Conservation (phyloP, 345 rosid genomes). For the Ceriops zippeliana region DNA sequence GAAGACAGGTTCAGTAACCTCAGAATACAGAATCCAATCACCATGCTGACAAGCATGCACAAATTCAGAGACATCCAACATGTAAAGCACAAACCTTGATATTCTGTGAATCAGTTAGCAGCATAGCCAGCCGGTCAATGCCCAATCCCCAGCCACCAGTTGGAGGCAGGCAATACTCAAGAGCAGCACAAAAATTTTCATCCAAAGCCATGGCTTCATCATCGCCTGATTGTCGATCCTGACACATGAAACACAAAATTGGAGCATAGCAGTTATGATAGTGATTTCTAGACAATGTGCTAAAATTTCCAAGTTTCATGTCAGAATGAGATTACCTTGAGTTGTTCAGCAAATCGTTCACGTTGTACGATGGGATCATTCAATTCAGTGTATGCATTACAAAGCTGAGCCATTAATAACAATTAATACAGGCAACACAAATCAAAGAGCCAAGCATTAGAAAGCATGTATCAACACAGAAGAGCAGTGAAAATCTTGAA, state of each 20-base stretch:
- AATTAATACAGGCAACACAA: conserved; percentile 3
- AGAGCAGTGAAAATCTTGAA: neutral
- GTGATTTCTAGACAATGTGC: neutral
- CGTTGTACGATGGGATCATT: conserved; percentile 98
- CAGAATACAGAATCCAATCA: neutral
- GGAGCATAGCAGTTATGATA: neutral
- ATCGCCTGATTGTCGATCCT: conserved; percentile 94
- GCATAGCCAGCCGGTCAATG: conserved; percentile 80
- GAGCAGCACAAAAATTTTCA: conserved; percentile 83
- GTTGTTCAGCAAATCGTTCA: conserved; percentile 86
- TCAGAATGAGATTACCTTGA: conserved; percentile 49
- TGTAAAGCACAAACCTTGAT: conserved; percentile 55
- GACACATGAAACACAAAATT: neutral
- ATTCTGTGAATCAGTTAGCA: conserved; percentile 88
- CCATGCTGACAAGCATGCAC: neutral
- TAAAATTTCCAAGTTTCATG: neutral
- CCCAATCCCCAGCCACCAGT: conserved; percentile 99
- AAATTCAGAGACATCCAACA: too few species aligned
- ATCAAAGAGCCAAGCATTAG: too few species aligned
- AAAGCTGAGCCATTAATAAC: conserved; percentile 41
- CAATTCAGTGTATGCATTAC: conserved; percentile 96
- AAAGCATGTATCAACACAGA: neutral
- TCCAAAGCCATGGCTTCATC: conserved; percentile 98
- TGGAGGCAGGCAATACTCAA: conserved; percentile 91
- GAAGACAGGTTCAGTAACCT: conserved; percentile 9